Conservation (phyloP, 2,329 filamentous ascomycete species). For the Fusarium nygamai region DNA sequence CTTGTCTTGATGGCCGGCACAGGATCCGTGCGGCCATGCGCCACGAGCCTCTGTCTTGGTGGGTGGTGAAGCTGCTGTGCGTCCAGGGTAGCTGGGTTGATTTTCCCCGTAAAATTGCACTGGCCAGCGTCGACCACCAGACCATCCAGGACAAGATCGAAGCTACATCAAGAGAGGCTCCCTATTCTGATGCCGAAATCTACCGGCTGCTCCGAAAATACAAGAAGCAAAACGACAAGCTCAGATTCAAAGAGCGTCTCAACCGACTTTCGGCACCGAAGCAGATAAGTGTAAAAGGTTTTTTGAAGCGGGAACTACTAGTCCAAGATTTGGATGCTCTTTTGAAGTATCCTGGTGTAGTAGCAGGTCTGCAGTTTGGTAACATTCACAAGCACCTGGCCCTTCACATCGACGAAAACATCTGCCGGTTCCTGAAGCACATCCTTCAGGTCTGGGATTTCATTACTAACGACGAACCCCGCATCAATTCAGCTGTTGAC, state of each 20-base stretch:
- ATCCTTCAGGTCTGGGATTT: neutral
- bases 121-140: neutral
- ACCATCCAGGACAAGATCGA: neutral
- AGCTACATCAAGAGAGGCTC: neutral
- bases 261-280: neutral
- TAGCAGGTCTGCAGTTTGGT: neutral
- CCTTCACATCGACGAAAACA: neutral
- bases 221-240: neutral
- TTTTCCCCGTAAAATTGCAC: neutral
- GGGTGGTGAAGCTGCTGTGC: neutral
- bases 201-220: neutral
- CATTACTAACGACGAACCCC: neutral
- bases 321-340: neutral
- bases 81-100: neutral
- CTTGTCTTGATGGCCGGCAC: neutral
- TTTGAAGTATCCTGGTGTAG: neutral
- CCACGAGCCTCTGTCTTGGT: neutral
- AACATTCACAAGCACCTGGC: constrained; percentile 1
- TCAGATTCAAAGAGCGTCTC: neutral
- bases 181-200: neutral
- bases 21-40: neutral
- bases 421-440: neutral
- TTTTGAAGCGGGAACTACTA: neutral
- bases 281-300: neutral
- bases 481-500: neutral